Evolutionary conservation across 225 moss, liverwort and hornwort species (phyloP).

Genomic region (Pleurozium schreberi): DNA sequence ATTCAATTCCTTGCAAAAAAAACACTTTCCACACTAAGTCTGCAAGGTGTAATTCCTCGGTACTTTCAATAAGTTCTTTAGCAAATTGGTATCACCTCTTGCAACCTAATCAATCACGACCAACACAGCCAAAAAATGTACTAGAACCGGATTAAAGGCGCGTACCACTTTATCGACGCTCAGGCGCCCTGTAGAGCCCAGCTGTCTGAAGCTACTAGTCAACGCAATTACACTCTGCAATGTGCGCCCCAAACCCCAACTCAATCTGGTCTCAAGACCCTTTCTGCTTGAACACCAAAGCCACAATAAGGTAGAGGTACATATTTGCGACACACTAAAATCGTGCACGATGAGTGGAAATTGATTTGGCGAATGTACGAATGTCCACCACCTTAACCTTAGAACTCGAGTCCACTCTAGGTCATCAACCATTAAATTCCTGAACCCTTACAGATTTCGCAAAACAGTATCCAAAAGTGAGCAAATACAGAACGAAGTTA

Average conservation of each 20-base stretch:
- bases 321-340: background rate
- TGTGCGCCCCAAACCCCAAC: background rate
- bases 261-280: background rate
- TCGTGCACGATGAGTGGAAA: background rate
- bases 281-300: background rate
- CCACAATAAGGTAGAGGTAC: background rate
- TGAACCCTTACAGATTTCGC: background rate
- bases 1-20: background rate
- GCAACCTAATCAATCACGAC: background rate
- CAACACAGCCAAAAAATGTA: too few relatives aligned
- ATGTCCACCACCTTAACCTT: background rate
- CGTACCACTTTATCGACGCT: background rate
- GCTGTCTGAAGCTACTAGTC: background rate
- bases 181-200: background rate
- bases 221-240: background rate
- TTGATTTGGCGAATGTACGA: background rate
- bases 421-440: too few relatives aligned
- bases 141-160: background rate
- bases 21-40: background rate
- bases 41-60: background rate
- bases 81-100: background rate
- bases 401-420: background rate
- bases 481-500: too few relatives aligned
- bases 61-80: background rate
- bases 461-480: background rate